A percentile compares a stretch with the other conserved stretches of the same genome.
Evolutionary conservation across 2,329 filamentous ascomycete genomes (phyloP).

Genomic region (Madurella fahalii): DNA sequence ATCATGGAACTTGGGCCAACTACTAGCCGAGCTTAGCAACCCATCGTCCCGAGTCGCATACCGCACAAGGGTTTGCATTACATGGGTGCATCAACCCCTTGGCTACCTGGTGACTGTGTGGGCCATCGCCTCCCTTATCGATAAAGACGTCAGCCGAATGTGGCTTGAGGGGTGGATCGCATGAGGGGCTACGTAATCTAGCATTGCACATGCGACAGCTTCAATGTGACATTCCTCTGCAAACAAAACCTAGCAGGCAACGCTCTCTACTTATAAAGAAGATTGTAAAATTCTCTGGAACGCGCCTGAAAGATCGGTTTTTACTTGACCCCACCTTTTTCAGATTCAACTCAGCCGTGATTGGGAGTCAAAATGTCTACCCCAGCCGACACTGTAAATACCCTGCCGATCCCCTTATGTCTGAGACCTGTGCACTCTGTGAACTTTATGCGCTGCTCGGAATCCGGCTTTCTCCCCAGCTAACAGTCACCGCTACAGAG

Average conservation of each 20-base stretch:
- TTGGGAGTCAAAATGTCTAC: slow-evolving; percentile 39
- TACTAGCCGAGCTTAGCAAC: too few species aligned
- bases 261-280: background rate
- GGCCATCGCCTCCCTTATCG: slow-evolving; percentile 14
- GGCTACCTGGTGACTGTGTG: background rate
- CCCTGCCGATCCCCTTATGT: slow-evolving; percentile 10
- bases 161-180: slow-evolving; percentile 15
- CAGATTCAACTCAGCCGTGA: background rate
- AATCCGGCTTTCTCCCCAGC: slow-evolving; percentile 6
- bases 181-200: slow-evolving; percentile 27
- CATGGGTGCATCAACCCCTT: too few species aligned
- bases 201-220: slow-evolving; percentile 21
- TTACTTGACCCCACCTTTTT: too few species aligned
- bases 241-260: background rate
- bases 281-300: background rate
- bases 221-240: slow-evolving; percentile 12
- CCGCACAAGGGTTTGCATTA: too few species aligned
- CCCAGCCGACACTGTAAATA: slow-evolving; percentile 40
- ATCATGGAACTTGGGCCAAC: too few species aligned
- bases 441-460: slow-evolving; percentile 8
- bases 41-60: too few species aligned
- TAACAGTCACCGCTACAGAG: slow-evolving; percentile 32
- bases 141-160: slow-evolving; percentile 15
- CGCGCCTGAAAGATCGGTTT: too few species aligned
- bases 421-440: background rate